Evolutionary conservation across 2,329 filamentous ascomycete species (phyloP).

Genomic region (Cryphonectria japonica): DNA sequence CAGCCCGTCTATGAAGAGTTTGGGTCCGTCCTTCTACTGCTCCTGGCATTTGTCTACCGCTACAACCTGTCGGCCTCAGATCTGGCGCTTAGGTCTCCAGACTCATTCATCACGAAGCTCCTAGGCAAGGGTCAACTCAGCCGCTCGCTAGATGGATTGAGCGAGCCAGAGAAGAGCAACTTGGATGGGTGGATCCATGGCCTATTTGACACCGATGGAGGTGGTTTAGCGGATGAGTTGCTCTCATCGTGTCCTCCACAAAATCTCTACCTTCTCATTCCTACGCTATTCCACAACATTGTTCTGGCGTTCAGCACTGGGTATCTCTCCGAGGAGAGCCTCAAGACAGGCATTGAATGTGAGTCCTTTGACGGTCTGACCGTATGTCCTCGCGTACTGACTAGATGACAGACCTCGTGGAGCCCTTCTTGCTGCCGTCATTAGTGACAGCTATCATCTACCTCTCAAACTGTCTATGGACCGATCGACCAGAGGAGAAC

Average conservation of each 20-base stretch:
- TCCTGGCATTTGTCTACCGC: constrained; percentile 75
- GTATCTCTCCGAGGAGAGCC: constrained; percentile 67
- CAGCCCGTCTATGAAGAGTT: constrained; percentile 88
- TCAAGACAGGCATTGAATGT: constrained; percentile 80
- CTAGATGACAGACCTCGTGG: constrained; percentile 66
- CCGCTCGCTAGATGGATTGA: constrained; percentile 62
- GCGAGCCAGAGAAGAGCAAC: constrained; percentile 66
- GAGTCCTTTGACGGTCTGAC: constrained; percentile 38
- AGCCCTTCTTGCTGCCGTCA: constrained; percentile 79
- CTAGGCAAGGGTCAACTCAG: constrained; percentile 62
- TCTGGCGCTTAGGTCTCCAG: constrained; percentile 60
- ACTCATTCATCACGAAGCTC: constrained; percentile 72
- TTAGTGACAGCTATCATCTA: constrained; percentile 75
- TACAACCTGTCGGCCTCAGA: constrained; percentile 70
- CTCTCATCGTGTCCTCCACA: constrained; percentile 83
- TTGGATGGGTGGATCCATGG: constrained; percentile 77
- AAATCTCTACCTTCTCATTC: constrained; percentile 79
- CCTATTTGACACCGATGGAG: constrained; percentile 74
- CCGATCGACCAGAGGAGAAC: constrained; percentile 65
- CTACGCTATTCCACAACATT: constrained; percentile 76
- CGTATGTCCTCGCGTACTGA: constrained; percentile 30
- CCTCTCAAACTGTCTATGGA: constrained; percentile 71
- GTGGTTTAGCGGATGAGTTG: constrained; percentile 76
- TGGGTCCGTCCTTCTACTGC: constrained; percentile 73
- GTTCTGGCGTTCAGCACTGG: constrained; percentile 70